These are phyloP conservation scores for Mycena maculata DNA, from an alignment of 768 basidiomycete genomes.

Conservation along the genomic window DNA sequence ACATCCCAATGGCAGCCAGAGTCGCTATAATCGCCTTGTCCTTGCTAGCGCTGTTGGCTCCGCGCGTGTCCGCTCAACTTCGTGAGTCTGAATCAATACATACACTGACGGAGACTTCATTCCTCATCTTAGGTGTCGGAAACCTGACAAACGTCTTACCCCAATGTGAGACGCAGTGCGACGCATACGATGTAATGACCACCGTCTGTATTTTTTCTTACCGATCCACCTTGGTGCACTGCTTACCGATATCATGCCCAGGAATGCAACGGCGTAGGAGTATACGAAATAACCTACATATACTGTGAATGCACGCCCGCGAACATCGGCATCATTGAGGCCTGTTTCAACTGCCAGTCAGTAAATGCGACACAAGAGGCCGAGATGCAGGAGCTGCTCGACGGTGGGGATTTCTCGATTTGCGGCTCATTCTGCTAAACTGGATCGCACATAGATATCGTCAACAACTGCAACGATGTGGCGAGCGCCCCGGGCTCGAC, in stretches of 20 bases:
- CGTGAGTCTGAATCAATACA: neutral
- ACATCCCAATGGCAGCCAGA: slow-evolving; percentile 3
- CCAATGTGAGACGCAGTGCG: slow-evolving; percentile 24
- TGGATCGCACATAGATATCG: slow-evolving; percentile 11
- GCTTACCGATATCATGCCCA: neutral
- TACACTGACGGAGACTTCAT: neutral
- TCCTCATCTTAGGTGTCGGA: slow-evolving; percentile 20
- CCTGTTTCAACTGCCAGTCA: slow-evolving; percentile 32
- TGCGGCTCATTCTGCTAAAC: neutral
- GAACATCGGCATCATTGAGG: slow-evolving; percentile 29
- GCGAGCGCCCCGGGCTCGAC: slow-evolving; percentile 24
- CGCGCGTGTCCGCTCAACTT: slow-evolving; percentile 18
- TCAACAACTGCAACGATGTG: slow-evolving; percentile 27
- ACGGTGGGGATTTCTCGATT: slow-evolving; percentile 17
- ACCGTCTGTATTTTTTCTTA: slow-evolving; percentile 13
- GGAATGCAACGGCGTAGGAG: slow-evolving; percentile 29
- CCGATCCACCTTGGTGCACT: neutral
- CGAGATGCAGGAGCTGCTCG: slow-evolving; percentile 26
- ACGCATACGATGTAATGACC: slow-evolving; percentile 29
- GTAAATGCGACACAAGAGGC: slow-evolving; percentile 30
- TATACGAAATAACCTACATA: slow-evolving; percentile 34
- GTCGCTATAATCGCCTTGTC: neutral
- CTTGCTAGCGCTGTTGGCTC: neutral
- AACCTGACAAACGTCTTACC: slow-evolving; percentile 31
- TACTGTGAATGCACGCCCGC: slow-evolving; percentile 34